Base-by-base conservation (phyloP, 306 rosid genomes). In the Quercus rubra region DNA sequence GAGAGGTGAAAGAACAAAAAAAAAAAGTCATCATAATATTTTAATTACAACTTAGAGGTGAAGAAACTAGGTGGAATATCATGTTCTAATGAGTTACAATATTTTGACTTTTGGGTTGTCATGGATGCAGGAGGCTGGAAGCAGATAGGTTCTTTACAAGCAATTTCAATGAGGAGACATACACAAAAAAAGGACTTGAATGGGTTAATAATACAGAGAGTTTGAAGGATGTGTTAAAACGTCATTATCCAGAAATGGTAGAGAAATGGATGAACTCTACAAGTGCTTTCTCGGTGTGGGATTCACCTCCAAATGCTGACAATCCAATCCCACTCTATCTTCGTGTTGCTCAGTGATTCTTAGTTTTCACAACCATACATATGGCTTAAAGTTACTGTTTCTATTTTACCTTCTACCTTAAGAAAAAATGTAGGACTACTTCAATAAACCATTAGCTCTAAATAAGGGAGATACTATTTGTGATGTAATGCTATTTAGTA, bases 251-350 rank as follows among this genome's bases (percentile, higher is more conserved):
- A 6, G 85, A 85, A 83, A 84, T 90, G 81, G 83, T 87, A 20
- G 10, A 77, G 0, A 86, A 83, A 46, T 90, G 92, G 94, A 79
- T 90, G 78, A 90, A 88, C 70, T 74, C 82, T 70, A 80, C 89
- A 0, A 90, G 91, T 76, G 90, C 92, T 0, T 90, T 90, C 70
- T 88, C 94, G 1, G 94, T 88, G 30, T 88, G 94, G 92, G 92
- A 90, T 51, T 77, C 87, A 8, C n/a, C 79, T 0, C 86, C 89
- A 3, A 76, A 75, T 27, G 0, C 79, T n/a, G 73, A 19, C 25
- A 85, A 85, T 51, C 89, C 63, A 23, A 35, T 86, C 73, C 92
- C 92, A 11, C 18, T 88, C 1, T 88, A 86, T 59, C 19, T 88
- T 33, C 92, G 90, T 20, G 4, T 79, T 68, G 87, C 89, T 2